Evolutionary conservation across 257 asterid genomes (phyloP).

Genomic region (Rhazya stricta): DNA sequence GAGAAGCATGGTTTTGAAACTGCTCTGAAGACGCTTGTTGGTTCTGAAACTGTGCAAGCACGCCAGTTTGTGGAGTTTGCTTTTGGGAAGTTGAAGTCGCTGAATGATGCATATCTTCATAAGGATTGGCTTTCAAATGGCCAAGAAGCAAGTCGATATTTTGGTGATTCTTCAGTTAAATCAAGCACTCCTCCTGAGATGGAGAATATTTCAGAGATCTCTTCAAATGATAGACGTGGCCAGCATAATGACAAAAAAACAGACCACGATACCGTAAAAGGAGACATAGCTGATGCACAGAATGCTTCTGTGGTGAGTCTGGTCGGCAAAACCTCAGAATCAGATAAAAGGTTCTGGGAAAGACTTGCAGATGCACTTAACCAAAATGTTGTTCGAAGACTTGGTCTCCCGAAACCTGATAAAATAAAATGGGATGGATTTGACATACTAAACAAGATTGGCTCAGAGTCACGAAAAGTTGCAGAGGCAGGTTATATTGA

Average conservation of each 20-base stretch:
- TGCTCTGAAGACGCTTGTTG: slow-evolving; percentile 67
- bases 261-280: slow-evolving; percentile 18
- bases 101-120: slow-evolving; percentile 61
- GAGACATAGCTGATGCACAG: slow-evolving; percentile 6
- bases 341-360: slow-evolving; percentile 78
- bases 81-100: slow-evolving; percentile 71
- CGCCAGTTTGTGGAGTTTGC: slow-evolving; percentile 91
- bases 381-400: slow-evolving; percentile 53
- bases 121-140: slow-evolving; percentile 44
- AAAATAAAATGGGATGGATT: slow-evolving; percentile 79
- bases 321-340: slow-evolving; percentile 35
- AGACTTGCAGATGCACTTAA: slow-evolving; percentile 56
- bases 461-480: slow-evolving; percentile 54
- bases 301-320: slow-evolving; percentile 22
- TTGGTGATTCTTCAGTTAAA: slow-evolving; percentile 17
- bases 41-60: slow-evolving; percentile 89
- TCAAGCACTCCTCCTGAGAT: slow-evolving; percentile 22
- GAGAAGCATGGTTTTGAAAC: slow-evolving; percentile 72
- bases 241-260: slow-evolving; percentile 7
- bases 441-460: slow-evolving; percentile 61
- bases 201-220: slow-evolving; percentile 23
- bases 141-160: slow-evolving; percentile 14
- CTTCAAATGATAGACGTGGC: slow-evolving; percentile 28
- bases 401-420: slow-evolving; percentile 67
- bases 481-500: slow-evolving; percentile 79